A percentile compares a stretch with the other conserved stretches of the same genome.
These are phyloP conservation scores for Austroboletus novae-zelandiae DNA, from an alignment of 1,284 basidiomycete genomes.

Conservation along the genomic window DNA sequence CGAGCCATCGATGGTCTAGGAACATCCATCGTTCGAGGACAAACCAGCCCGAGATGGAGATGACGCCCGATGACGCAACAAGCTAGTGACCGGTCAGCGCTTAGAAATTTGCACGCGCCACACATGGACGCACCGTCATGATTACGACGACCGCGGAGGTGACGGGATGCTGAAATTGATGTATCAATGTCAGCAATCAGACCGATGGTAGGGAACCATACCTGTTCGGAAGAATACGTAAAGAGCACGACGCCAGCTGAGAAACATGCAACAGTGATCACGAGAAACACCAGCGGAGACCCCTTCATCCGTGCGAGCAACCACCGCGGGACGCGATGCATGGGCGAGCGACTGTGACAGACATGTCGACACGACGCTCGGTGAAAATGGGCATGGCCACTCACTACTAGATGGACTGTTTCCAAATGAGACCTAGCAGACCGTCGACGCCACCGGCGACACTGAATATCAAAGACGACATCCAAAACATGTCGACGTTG, in stretches of 20 bases:
- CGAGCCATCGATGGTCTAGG: conserved; percentile 70
- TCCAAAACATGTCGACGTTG: conserved; percentile 57
- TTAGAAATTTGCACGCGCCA: not conserved
- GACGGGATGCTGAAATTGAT: conserved; percentile 42
- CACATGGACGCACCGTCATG: conserved; percentile 48
- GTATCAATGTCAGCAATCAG: not conserved
- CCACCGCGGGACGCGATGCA: conserved; percentile 53
- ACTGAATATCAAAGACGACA: conserved; percentile 57
- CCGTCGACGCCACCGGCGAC: conserved; percentile 60
- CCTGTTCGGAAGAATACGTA: conserved; percentile 48
- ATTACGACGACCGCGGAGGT: conserved; percentile 69
- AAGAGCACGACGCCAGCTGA: conserved; percentile 55
- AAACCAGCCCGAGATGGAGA: conserved; percentile 76
- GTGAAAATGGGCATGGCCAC: conserved; percentile 1
- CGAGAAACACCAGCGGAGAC: conserved; percentile 55
- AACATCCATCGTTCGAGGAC: conserved; percentile 71
- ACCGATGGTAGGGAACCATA: conserved; percentile 12
- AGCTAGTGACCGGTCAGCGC: conserved; percentile 9
- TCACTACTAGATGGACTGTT: conserved; percentile 59
- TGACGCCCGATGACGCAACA: conserved; percentile 70
- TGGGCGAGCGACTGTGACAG: conserved; percentile 46
- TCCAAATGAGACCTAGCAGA: conserved; percentile 56
- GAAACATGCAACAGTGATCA: conserved; percentile 55
- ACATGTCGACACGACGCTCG: not conserved
- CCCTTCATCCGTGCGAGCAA: conserved; percentile 52